Base-by-base conservation (phyloP, 257 asterid genomes). In the Jacaranda copaia region DNA sequence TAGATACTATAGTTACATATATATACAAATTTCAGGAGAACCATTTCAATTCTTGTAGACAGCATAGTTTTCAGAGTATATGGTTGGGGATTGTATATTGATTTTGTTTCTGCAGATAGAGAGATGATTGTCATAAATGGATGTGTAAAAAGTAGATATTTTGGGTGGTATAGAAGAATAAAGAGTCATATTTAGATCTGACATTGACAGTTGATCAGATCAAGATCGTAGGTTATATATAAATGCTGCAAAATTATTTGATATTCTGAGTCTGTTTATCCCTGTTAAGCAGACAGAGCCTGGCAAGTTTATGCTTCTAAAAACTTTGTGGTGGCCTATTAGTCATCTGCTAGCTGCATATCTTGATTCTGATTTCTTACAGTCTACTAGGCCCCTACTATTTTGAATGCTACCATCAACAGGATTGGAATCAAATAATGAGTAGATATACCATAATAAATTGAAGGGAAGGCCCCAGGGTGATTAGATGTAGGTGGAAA, bases 1-100 rank as follows among this genome's bases (percentile, higher is more conserved):
- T 81, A 81, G 76, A 72, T 84, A 78, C 84, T 78, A 75, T 73
- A 84, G 82, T 36, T 45, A 40, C 45, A 25, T 25, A 25, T 25
- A 71, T 19, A 39, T 65, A 38, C 16, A 85, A 89, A 73, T 75
- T 55, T 55, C 60, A 55, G 32, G 32, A 16, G 87, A 77, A 81
- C 81, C 80, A 80, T 79, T 80, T 72, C 72, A 85, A 79, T 80
- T 69, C 79, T 84, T 86, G 42, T 14, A 72, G 74, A 71, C 75
- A 55, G 2, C 13, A 2, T 4, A 16, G 74, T 70, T 85, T 79
- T 82, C 81, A 52, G 15, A 11, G 5, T 52, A 52, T 40, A 52
- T 5, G 5, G 86, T 25, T 25, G 32, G 80, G 77, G 87, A 76
- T 84, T 90, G 91, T 87, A 87, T 87, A 87, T 88, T 87, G 76